Base-by-base conservation (phyloP, 1,284 basidiomycete species). In the Puccinia horiana region DNA sequence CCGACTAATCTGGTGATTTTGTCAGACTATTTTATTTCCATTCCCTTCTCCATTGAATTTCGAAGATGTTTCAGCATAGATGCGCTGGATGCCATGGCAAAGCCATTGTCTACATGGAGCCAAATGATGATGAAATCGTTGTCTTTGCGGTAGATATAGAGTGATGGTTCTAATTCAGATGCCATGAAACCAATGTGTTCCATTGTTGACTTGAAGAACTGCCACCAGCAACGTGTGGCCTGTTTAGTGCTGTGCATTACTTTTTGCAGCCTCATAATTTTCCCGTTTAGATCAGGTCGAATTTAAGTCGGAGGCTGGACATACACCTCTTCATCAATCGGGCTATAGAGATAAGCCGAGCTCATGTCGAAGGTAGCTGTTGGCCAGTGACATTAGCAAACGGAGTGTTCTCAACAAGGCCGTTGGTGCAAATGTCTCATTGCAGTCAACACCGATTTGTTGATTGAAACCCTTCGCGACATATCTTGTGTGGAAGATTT, bases 171-270 rank as follows among this genome's bases (percentile, higher is more conserved):
- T 35, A 69, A 23, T 29, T 79, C 49, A 2, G 26, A 47, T 20
- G 44, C 26, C 26, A 37, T 23, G 37, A 69, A 70, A 11, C 65
- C 65, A 29, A 70, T 29, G 2, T 40, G 6, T 11, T 29, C 32
- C n/a, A 79, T 40, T 32, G 9, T 52, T 12, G 8, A 5, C 23
- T 69, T 40, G 47, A 79, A 49, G 32, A 44, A 49, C n/a, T 52
- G 35, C 76, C 76, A 79, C 76, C 76, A 79, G 44, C 76, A 79
- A 9, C 76, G 5, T 35, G 76, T 65, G 20, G 63, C 76, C 40
- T 79, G 63, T 29, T 79, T 79, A 0, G 76, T 79, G 0, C 76
- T 65, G 29, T 73, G 54, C 44, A 73, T 35, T 1, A 47, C 42
- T 14, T 73, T 73, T 35, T 54, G 32, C 18, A 73, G 47, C 32